Base-by-base conservation (phyloP, 192 early-diverging fungal genomes). In the Backusella macrospora region DNA sequence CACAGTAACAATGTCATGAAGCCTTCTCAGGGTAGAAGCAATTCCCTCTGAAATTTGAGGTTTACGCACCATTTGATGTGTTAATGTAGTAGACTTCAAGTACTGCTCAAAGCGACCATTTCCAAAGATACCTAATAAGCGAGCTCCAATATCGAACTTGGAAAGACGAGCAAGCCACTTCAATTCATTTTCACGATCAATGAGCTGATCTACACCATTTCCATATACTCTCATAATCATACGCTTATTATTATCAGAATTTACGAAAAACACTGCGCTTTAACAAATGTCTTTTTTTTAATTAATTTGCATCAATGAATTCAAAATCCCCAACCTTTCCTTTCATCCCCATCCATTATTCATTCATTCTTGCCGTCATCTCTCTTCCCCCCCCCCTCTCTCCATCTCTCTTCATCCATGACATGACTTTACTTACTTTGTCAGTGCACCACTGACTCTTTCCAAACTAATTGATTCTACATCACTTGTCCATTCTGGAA, bases 71-170 rank as follows among this genome's bases (percentile, higher is more conserved):
- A 92, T 91, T 2, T 84, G 78, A 49, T 85, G 86, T 0, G 84
- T 90, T 44, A 96, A 81, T 0, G 93, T 95, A 0, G 80, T 83
- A 46, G 91, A 92, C 65, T 92, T 87, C 5, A 96, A 81, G 70
- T 86, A 95, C 74, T 96, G 84, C 67, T 96, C 95, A 68, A 95
- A 81, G 1, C 95, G 84, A 34, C 95, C 95, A 76, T 96, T 96
- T 15, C 78, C 84, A 76, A 95, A 96, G 12, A 88, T 89, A 0
- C 87, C 91, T 6, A 92, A 80, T 45, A 96, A 71, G 8, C 77
- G 78, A n/a, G 95, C 90, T 3, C 93, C 94, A 40, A 94, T 89
- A 0, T 92, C 90, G 68, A 90, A 77, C 2, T 81, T 73, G 5
- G 92, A 91, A 23, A 96, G 76, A 48, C 91, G 86, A 64, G 81